These are phyloP conservation scores for Aureobasidium sp. DNA, from an alignment of 2,329 filamentous ascomycete genomes.

Conservation along the genomic window DNA sequence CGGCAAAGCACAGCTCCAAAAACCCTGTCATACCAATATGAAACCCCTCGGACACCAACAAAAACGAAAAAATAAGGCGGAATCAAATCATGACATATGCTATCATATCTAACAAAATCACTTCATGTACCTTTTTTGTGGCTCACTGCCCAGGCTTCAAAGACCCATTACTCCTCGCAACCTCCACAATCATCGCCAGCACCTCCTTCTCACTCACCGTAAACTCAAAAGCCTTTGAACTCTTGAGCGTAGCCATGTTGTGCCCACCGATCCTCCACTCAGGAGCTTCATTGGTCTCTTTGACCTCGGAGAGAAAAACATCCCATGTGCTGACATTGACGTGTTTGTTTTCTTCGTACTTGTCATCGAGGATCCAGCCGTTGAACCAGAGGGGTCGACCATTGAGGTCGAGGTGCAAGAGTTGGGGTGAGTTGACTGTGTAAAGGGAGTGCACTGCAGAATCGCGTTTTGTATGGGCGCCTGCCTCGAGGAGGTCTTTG, in stretches of 20 bases:
- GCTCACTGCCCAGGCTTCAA: constrained; percentile 14
- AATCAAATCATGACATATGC: too few species aligned
- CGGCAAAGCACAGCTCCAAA: background rate
- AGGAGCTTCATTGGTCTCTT: constrained; percentile 22
- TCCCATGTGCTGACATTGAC: constrained; percentile 34
- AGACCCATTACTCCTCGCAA: constrained; percentile 20
- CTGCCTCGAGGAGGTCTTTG: background rate
- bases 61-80: background rate
- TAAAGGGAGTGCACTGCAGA: background rate
- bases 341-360: constrained; percentile 33
- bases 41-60: too few species aligned
- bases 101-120: background rate
- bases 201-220: constrained; percentile 24
- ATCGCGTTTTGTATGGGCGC: background rate
- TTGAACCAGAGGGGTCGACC: constrained; percentile 43
- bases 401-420: constrained; percentile 38
- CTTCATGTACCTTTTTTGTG: background rate
- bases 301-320: constrained; percentile 30
- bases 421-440: constrained; percentile 40
- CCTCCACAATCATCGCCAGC: constrained; percentile 28
- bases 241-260: constrained; percentile 33
- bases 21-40: background rate
- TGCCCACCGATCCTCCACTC: constrained; percentile 31
- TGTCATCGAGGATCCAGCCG: constrained; percentile 39
- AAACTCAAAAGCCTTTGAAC: constrained; percentile 25